phyloP scores from a whole-genome alignment of 768 basidiomycete species.

The Leccinum variicolor region DNA sequence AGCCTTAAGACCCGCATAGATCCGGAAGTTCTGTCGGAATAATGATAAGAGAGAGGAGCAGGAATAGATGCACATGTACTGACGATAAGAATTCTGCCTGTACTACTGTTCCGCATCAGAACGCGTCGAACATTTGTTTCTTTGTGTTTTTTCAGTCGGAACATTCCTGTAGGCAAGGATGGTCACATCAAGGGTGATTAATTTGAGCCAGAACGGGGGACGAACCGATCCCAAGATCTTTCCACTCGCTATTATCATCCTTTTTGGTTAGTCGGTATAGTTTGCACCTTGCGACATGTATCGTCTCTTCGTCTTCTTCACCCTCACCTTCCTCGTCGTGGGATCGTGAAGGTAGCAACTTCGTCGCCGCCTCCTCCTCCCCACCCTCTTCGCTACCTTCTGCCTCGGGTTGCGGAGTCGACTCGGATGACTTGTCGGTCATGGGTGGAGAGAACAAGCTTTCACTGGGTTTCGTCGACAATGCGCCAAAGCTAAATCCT shows the following conservation, averaged over 20 bases:
- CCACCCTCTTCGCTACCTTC: slow-evolving; percentile 25
- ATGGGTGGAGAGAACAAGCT: slow-evolving; percentile 25
- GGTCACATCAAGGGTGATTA: not conserved
- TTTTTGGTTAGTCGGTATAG: slow-evolving; percentile 58
- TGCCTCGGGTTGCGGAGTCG: slow-evolving; percentile 28
- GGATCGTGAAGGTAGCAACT: slow-evolving; percentile 23
- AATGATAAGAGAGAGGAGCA: not conserved
- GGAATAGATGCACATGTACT: slow-evolving; percentile 26
- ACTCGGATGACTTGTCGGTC: slow-evolving; percentile 28
- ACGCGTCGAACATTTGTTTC: slow-evolving; percentile 54
- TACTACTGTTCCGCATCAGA: slow-evolving; percentile 68
- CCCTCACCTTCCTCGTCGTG: slow-evolving; percentile 76
- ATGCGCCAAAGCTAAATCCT: slow-evolving; percentile 25
- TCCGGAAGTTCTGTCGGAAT: slow-evolving; percentile 64
- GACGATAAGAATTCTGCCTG: slow-evolving; percentile 74
- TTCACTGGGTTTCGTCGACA: slow-evolving; percentile 21
- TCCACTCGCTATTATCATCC: slow-evolving; percentile 51
- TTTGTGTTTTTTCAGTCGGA: slow-evolving; percentile 75
- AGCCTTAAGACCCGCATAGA: slow-evolving; percentile 58
- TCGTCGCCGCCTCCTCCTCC: slow-evolving; percentile 25
- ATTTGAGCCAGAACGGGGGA: slow-evolving; percentile 7
- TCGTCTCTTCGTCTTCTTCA: slow-evolving; percentile 76
- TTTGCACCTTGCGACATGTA: slow-evolving; percentile 55
- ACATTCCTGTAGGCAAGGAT: slow-evolving; percentile 43
- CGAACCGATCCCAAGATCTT: slow-evolving; percentile 65